A percentile compares a stretch with the other conserved stretches of the same genome.
phyloP scores from a whole-genome alignment of 768 basidiomycete species.

The Pleurotus eryngii region DNA sequence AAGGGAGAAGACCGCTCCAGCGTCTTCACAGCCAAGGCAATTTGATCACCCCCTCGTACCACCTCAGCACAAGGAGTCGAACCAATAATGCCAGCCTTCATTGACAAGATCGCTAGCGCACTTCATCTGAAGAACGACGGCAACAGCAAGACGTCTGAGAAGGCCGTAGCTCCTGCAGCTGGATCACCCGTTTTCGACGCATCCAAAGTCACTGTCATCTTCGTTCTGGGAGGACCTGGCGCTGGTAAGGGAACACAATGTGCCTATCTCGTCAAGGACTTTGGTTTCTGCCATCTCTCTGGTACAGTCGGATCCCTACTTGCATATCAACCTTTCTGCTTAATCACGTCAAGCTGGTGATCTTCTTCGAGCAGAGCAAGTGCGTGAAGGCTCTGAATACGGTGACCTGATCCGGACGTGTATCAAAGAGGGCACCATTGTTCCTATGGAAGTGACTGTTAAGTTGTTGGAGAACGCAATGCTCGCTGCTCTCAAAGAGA shows the following conservation, averaged over 20 bases:
- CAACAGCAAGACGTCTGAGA: background rate
- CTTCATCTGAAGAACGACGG: conserved; percentile 25
- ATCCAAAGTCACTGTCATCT: conserved; percentile 80
- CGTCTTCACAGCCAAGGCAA: conserved; percentile 57
- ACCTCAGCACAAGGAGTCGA: conserved; percentile 42
- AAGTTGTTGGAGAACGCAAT: conserved; percentile 95
- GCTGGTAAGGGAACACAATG: conserved; percentile 99
- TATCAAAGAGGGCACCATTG: conserved; percentile 90
- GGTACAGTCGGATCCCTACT: conserved; percentile 43
- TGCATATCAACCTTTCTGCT: background rate
- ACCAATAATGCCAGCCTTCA: conserved; percentile 33
- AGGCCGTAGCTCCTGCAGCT: background rate
- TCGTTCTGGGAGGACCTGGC: conserved; percentile 95
- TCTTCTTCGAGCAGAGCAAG: conserved; percentile 91
- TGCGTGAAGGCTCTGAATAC: conserved; percentile 77
- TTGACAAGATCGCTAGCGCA: conserved; percentile 38
- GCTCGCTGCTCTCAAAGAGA: conserved; percentile 50
- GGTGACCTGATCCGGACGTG: conserved; percentile 82
- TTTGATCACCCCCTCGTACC: conserved; percentile 66
- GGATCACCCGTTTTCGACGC: conserved; percentile 57
- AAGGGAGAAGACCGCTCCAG: conserved; percentile 56
- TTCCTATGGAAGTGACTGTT: conserved; percentile 95
- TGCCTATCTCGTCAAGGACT: conserved; percentile 75
- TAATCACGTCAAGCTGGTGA: conserved; percentile 73
- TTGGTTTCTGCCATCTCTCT: conserved; percentile 89